Evolutionary conservation across 2,329 filamentous ascomycete genomes (phyloP).

Genomic region (Pseudogymnoascus sp.): DNA sequence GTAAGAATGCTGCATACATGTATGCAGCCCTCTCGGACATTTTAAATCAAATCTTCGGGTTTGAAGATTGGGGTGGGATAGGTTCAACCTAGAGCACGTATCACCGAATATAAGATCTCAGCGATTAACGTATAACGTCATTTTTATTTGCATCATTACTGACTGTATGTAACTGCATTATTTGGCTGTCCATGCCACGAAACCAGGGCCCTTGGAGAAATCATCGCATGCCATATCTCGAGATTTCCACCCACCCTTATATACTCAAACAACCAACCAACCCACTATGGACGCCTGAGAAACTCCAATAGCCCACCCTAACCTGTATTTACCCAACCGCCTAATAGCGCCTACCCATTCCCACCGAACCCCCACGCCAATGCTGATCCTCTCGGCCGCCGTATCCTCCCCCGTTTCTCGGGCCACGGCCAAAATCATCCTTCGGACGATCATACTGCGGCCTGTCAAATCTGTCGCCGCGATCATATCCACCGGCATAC

Average conservation of each 20-base stretch:
- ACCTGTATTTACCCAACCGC: background rate
- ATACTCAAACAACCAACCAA: background rate
- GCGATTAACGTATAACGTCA: background rate
- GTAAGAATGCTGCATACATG: background rate
- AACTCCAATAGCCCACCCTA: background rate
- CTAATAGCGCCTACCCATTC: background rate
- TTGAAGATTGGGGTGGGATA: background rate
- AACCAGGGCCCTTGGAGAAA: background rate
- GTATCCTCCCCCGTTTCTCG: background rate
- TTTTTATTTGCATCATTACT: conserved; percentile 3
- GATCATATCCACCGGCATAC: background rate
- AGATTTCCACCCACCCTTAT: background rate
- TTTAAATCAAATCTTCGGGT: background rate
- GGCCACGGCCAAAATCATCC: conserved; percentile 1
- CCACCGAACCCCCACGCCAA: background rate
- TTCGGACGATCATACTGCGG: background rate
- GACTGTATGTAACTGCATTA: conserved; percentile 3
- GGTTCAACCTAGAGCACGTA: background rate
- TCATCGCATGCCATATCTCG: background rate
- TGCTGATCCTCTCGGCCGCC: conserved; percentile 1
- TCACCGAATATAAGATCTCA: background rate
- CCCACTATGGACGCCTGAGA: background rate
- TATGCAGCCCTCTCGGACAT: conserved; percentile 1
- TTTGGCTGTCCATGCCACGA: background rate
- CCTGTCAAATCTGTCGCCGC: background rate